A percentile compares a stretch with the other conserved stretches of the same genome.
These are phyloP conservation scores for Stentor coeruleus DNA, from an alignment of 73 alveolate genomes.

Conservation along the genomic window DNA sequence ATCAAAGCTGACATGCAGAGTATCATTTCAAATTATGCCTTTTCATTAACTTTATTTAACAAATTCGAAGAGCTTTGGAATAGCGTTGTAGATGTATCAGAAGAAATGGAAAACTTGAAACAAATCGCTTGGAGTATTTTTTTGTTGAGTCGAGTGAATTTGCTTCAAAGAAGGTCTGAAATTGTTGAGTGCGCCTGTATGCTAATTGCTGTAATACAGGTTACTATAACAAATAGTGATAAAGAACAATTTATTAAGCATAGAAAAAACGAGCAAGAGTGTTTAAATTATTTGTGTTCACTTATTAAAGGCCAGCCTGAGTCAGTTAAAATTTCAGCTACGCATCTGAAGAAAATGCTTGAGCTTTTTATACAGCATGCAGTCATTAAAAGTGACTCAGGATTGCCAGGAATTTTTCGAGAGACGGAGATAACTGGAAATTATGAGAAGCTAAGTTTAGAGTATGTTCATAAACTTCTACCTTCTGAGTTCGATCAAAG, in stretches of 20 bases:
- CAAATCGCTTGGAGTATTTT: slow-evolving; percentile 13
- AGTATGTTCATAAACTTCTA: slow-evolving; percentile 7
- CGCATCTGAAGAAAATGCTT: slow-evolving; percentile 7
- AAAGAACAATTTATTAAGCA: not conserved
- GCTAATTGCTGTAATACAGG: not conserved
- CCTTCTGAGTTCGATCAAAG: slow-evolving; percentile 17
- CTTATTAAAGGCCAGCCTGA: slow-evolving; percentile 15
- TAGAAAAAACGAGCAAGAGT: not conserved
- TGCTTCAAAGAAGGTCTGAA: slow-evolving; percentile 6
- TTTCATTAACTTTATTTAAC: slow-evolving; percentile 19
- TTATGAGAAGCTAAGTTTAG: not conserved
- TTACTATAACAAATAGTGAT: not conserved
- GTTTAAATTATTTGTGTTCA: not conserved
- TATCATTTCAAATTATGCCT: not conserved
- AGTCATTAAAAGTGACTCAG: not conserved
- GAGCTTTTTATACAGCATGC: not conserved
- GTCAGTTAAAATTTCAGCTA: not conserved
- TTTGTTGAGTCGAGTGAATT: not conserved
- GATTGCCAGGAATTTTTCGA: not conserved
- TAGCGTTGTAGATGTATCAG: not conserved
- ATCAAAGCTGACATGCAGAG: slow-evolving; percentile 1
- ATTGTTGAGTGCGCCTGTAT: slow-evolving; percentile 16
- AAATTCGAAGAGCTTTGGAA: slow-evolving; percentile 22
- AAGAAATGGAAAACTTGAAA: not conserved
- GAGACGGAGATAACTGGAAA: not conserved